These are phyloP conservation scores for Cladophialophora psammophila DNA, from an alignment of 2,329 filamentous ascomycete species.

Conservation along the genomic window DNA sequence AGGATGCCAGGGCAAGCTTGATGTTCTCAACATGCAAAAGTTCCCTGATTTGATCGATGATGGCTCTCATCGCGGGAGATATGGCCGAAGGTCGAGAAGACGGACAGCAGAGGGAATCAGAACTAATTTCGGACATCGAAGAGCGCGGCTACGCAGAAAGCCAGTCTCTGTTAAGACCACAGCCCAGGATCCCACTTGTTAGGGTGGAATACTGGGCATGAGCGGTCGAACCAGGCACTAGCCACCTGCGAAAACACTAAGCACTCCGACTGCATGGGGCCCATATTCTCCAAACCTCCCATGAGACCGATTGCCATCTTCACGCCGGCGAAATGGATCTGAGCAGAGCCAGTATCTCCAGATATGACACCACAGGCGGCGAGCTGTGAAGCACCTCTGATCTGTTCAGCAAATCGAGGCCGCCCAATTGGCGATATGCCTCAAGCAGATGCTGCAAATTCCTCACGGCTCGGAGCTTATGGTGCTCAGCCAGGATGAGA, in stretches of 20 bases:
- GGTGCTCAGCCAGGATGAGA: background rate
- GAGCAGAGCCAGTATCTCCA: background rate
- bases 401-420: background rate
- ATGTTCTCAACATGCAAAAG: conserved; percentile 8
- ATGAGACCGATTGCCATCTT: background rate
- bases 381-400: background rate
- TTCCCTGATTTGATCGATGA: conserved; percentile 4
- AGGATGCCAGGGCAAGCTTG: background rate
- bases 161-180: background rate
- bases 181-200: conserved; percentile 3
- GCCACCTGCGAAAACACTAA: conserved; percentile 5
- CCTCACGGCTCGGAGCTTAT: background rate
- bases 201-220: background rate
- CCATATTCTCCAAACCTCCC: background rate
- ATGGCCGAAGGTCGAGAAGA: background rate
- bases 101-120: background rate
- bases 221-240: conserved; percentile 9
- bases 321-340: conserved; percentile 8
- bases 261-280: background rate
- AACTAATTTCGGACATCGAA: background rate
- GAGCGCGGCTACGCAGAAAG: background rate
- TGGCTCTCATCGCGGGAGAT: background rate
- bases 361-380: background rate
- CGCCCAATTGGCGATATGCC: background rate
- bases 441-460: background rate